Base-by-base conservation (phyloP, 495 filamentous ascomycete species). In the Hypomontagnella submonticulosa region DNA sequence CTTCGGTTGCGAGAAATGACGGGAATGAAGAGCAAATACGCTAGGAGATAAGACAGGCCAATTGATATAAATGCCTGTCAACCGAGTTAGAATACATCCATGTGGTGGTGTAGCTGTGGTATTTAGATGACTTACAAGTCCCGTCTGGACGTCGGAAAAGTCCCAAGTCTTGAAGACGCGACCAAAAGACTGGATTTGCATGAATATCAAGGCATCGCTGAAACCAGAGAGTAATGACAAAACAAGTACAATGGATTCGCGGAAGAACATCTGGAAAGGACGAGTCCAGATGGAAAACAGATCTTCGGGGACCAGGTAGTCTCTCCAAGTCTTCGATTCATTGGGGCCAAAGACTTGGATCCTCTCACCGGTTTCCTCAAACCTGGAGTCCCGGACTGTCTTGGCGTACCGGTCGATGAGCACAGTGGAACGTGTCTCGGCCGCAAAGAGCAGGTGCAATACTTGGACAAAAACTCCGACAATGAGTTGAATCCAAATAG, bases 161-260 rank as follows among this genome's bases (percentile, higher is more conserved):
- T 75, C 69, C 86, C 86, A 92, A 61, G 88, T 80, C 43, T 78
- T 58, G 67, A 88, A 92, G 15, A 92, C 89, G 8, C 87, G 77
- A 3, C 72, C 70, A 66, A 89, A 89, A 0, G 84, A 88, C 65
- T 91, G 86, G 54, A 91, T 86, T 75, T 89, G 90, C 76, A 88
- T 90, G 78, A 91, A 92, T 72, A 93, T 90, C 11, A 93, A 80
- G 10, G 90, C 90, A 70, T 92, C 90, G 41, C 83, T 86, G 80
- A 92, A 93, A 19, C 90, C 90, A 8, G 85, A 89, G 16, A 92
- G 85, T 1, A 90, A 77, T 1, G 89, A 91, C 1, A 93, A 80
- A 32, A 82, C 83, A 8, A 90, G 76, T 0, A 92, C 90, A 62
- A 93, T 92, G 1, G 87, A 85, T 67, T 93, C 90, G 2, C 83